Evolutionary conservation across 306 rosid genomes (phyloP).

Genomic region (Acmispon strigosus): DNA sequence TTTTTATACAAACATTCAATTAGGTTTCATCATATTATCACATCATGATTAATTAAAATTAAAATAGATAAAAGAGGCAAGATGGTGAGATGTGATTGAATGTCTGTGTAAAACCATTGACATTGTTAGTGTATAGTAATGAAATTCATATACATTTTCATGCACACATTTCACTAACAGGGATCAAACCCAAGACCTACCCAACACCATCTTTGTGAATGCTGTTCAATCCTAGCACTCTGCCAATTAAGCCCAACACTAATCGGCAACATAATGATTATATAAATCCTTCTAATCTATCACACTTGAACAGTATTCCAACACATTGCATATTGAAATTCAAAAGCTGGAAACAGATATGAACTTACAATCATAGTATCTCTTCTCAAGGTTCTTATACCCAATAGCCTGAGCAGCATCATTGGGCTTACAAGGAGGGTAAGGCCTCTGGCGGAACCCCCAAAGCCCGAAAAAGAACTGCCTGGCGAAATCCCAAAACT

Average conservation of each 20-base stretch:
- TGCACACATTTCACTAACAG: neutral
- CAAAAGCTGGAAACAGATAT: too few relatives aligned
- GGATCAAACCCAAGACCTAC: neutral
- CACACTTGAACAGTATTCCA: too few relatives aligned
- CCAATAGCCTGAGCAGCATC: constrained; percentile 93
- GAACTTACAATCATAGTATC: constrained; percentile 82
- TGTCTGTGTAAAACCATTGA: too few relatives aligned
- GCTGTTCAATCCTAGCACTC: neutral
- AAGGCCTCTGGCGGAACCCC: constrained; percentile 82
- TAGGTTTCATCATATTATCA: too few relatives aligned
- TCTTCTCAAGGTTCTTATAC: constrained; percentile 70
- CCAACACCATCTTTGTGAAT: neutral
- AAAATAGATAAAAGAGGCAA: too few relatives aligned
- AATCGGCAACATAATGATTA: neutral
- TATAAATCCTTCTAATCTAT: too few relatives aligned
- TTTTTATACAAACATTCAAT: too few relatives aligned
- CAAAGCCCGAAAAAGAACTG: constrained; percentile 84
- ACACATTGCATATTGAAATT: too few relatives aligned
- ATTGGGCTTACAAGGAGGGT: constrained; percentile 75
- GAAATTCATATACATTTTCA: neutral
- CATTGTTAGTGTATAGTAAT: too few relatives aligned
- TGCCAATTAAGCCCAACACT: neutral
- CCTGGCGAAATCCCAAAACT: constrained; percentile 85
- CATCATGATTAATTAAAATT: too few relatives aligned
- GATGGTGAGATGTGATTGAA: too few relatives aligned